These are phyloP conservation scores for Komagataella pastoris DNA, from an alignment of 805 yeast genomes.

Conservation along the genomic window DNA sequence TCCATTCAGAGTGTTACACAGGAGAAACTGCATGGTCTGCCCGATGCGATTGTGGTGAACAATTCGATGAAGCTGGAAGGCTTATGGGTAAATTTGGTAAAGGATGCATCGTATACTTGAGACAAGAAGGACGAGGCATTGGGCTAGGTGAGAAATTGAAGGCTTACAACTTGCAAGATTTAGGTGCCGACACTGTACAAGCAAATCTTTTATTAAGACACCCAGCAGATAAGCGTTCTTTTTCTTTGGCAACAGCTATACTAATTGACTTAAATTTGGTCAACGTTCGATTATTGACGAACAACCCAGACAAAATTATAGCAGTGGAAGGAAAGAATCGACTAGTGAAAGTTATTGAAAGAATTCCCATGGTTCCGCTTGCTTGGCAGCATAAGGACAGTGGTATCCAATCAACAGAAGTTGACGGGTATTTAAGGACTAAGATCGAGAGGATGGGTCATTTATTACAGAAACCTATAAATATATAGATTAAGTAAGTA, in stretches of 20 bases:
- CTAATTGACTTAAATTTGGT: slow-evolving; percentile 66
- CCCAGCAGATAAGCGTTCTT: slow-evolving; percentile 96
- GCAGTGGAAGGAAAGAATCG: slow-evolving; percentile 87
- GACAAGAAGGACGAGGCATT: slow-evolving; percentile 98
- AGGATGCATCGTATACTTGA: slow-evolving; percentile 88
- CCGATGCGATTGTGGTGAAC: slow-evolving; percentile 98
- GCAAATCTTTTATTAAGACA: slow-evolving; percentile 88
- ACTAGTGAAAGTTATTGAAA: slow-evolving; percentile 62
- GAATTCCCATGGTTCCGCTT: slow-evolving; percentile 95
- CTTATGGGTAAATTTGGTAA: slow-evolving; percentile 77
- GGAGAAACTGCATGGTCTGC: slow-evolving; percentile 99
- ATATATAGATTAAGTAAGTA: slow-evolving; percentile 1
- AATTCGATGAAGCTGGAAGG: slow-evolving; percentile 94
- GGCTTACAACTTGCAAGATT: slow-evolving; percentile 92
- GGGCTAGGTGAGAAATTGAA: slow-evolving; percentile 96
- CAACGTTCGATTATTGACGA: slow-evolving; percentile 70
- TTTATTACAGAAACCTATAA: slow-evolving; percentile 37
- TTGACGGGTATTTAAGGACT: slow-evolving; percentile 86
- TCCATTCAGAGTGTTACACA: slow-evolving; percentile 96
- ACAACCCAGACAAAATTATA: slow-evolving; percentile 89
- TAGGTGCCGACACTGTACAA: slow-evolving; percentile 97
- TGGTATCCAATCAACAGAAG: slow-evolving; percentile 76
- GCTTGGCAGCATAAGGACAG: slow-evolving; percentile 58
- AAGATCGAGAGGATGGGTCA: slow-evolving; percentile 98
- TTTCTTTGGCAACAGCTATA: slow-evolving; percentile 88